Evolutionary conservation across 495 filamentous ascomycete species (phyloP), one percentile per base, ranked within the genome.

Genomic region (Penicillium pancosmium): DNA sequence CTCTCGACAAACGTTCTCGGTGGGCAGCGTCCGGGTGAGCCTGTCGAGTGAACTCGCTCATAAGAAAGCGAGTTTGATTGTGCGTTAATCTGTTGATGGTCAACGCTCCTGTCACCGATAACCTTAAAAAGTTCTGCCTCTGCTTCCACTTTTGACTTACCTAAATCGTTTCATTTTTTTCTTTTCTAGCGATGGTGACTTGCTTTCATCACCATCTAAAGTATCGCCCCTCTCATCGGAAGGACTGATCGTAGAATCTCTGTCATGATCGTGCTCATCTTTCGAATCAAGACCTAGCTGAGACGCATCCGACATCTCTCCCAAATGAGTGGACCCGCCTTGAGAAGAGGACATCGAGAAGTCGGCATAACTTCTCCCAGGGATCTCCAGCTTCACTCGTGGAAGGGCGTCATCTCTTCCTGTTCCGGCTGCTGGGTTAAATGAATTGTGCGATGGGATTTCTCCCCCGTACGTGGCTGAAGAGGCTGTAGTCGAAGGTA

Each of bases 1-100:
- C 93, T 56, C 89, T 81, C 34, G 93, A 93, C 52, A 98, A 78
- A 34, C 92, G 82, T 73, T 97, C 92, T 56, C 93, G 84, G 75
- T 98, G 92, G 46, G 91, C 90, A 33, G 93, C 93, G 72, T 98
- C 93, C 12, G 93, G 93, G 76, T 98, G 93, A 19, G 93, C 90
- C 66, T 98, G 92, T 62, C 93, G 91, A 52, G 91, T 90, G 66
- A 97, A 98, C 74, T 98, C 93, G 71, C 91, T 97, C 92, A 96
- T 95, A 52, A 98, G 78, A 66, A 96, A 98, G 31, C 93, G 86
- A 25, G 93, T 98, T 82, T 98, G 93, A 64, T 94, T 94, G 68
- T 97, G 93, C 12, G 93, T 98, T 61, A 98, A 86, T 60, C 93
- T 98, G 67, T 27, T 9, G 21, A 59, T 16, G 55, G 35, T 41